Base-by-base conservation (phyloP, 2,329 filamentous ascomycete species). In the Trichophyton benhamiae region DNA sequence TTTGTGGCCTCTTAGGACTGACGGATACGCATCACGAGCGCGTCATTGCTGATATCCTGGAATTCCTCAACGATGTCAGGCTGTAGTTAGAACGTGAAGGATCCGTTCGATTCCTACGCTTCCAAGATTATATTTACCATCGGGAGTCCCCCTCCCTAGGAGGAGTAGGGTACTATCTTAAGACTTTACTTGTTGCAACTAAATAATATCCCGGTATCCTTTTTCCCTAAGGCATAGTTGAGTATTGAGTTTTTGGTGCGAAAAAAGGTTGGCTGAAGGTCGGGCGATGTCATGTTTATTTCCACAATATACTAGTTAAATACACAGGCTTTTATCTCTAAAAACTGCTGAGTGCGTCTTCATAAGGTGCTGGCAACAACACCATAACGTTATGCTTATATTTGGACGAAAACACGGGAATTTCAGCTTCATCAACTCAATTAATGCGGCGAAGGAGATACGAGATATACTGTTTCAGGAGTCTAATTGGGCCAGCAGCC, bases 381-480 rank as follows among this genome's bases (percentile, higher is more conserved):
- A 38, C 25, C 49, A 61, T 61, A 61, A 61, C 60, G 60, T 61
- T 61, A 61, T 61, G 36, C 38, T 20, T 41, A 38, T 53, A 53
- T 36, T 13, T 9, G 27, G 33, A 13, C 22, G 48, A 53, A 25
- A 48, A 48, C 48, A 53, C 48, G 48, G 22, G n/a, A 36, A 20
- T 17, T 7, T 30, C 13, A 53, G 25, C 49, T 25, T 53, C 27
- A 53, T 30, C 33, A n/a, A 44, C n/a, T 27, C 25, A 55, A 55
- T 27, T 5, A 20, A 55, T 3, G 17, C 15, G 11, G 11, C 20
- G 46, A 25, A 27, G 6, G 20, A 8, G 20, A 55, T 36, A 55
- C 49, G 49, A 55, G 49, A 27, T 9, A 55, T 20, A n/a, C 6
- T n/a, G 49, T n/a, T 20, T 55, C 13, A 36, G 27, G 48, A 13